These are phyloP conservation scores for Candida namnaoensis DNA, from an alignment of 805 yeast species.

Conservation along the genomic window DNA sequence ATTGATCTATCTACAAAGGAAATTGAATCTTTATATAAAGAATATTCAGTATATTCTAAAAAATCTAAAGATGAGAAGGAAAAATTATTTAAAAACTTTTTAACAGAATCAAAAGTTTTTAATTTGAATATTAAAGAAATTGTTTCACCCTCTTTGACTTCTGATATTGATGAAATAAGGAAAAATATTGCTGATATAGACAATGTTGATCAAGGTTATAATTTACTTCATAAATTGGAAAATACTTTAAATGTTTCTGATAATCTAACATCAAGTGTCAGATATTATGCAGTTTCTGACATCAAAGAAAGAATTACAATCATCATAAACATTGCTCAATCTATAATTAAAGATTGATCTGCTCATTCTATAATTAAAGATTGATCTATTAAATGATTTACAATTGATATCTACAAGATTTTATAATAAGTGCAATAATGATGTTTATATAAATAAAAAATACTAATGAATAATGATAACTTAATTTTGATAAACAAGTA, in stretches of 20 bases:
- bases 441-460: no score
- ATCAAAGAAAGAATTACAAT: background rate
- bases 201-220: background rate
- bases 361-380: no score
- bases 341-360: no score
- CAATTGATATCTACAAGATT: no score
- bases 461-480: no score
- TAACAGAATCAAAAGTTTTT: constrained; percentile 11
- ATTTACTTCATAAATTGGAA: background rate
- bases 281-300: background rate
- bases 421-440: no score
- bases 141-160: no score
- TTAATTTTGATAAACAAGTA: no score
- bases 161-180: no score
- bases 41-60: constrained; percentile 13
- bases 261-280: background rate
- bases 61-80: constrained; percentile 9
- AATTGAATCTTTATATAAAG: constrained; percentile 29
- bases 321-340: background rate
- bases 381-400: no score
- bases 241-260: background rate
- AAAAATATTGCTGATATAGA: constrained; percentile 1
- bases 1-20: constrained; percentile 24
- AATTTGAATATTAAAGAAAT: constrained; percentile 4
- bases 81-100: constrained; percentile 9